A percentile compares a stretch with the other conserved stretches of the same genome.
Evolutionary conservation across 805 yeast species (phyloP).

Genomic region (Saccharomyces kudriavzevii): DNA sequence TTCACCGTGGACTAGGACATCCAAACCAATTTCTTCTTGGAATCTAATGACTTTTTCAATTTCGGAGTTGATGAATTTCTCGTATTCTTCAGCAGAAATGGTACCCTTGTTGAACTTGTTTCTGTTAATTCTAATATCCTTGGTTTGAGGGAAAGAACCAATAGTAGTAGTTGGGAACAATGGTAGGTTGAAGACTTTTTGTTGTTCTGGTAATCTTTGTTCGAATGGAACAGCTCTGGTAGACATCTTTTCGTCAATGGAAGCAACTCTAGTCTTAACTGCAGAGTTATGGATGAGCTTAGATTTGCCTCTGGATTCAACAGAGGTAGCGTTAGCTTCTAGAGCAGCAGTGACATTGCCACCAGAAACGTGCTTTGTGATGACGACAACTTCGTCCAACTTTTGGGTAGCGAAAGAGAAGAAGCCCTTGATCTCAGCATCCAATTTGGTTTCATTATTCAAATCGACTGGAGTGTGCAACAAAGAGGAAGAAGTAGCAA

Average conservation of each 20-base stretch:
- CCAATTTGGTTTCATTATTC: constrained; percentile 82
- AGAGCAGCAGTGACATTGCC: constrained; percentile 69
- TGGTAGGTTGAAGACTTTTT: constrained; percentile 84
- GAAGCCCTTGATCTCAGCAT: constrained; percentile 90
- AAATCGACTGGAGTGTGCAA: constrained; percentile 98
- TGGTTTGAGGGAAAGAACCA: constrained; percentile 99
- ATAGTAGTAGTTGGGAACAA: constrained; percentile 99
- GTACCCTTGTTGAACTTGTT: constrained; percentile 97
- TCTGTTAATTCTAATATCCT: constrained; percentile 97
- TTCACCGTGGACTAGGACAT: constrained; percentile 98
- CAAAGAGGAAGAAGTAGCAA: constrained; percentile 92
- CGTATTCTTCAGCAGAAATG: constrained; percentile 90
- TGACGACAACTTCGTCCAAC: constrained; percentile 79
- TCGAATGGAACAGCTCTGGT: constrained; percentile 84
- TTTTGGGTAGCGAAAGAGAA: constrained; percentile 98
- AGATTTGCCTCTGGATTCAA: constrained; percentile 79
- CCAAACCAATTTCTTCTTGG: constrained; percentile 98
- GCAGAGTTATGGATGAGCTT: constrained; percentile 84
- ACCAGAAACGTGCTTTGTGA: constrained; percentile 82
- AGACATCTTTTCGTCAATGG: constrained; percentile 65
- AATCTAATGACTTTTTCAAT: constrained; percentile 91
- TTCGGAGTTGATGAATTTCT: constrained; percentile 92
- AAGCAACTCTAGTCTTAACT: constrained; percentile 79
- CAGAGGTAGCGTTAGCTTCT: constrained; percentile 79
- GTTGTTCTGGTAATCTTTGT: constrained; percentile 80